Evolutionary conservation across 345 rosid genomes (phyloP).

Genomic region (Euphorbia lathyris): DNA sequence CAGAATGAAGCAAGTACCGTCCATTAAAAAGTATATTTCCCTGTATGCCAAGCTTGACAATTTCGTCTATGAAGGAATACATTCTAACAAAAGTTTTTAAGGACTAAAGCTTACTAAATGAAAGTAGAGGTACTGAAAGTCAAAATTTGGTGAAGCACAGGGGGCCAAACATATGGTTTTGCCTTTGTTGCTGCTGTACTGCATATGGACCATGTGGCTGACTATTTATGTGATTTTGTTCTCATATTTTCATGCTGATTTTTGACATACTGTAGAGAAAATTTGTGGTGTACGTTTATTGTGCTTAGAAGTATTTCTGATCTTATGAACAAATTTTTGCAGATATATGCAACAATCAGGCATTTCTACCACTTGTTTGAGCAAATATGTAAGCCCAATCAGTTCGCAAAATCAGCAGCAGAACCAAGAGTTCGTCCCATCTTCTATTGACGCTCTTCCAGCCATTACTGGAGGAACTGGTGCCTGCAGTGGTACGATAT

Average conservation of each 20-base stretch:
- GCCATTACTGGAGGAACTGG: constrained; percentile 3
- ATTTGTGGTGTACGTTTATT: no score
- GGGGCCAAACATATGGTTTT: no score
- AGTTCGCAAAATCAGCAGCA: background rate
- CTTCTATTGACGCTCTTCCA: background rate
- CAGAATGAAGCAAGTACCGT: background rate
- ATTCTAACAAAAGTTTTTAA: no score
- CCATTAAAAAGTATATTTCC: background rate
- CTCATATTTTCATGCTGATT: background rate
- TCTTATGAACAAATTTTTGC: constrained; percentile 7
- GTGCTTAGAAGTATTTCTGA: background rate
- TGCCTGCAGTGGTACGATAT: background rate
- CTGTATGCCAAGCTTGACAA: no score
- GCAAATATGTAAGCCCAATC: background rate
- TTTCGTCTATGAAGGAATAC: no score
- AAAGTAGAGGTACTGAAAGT: no score
- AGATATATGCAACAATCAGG: constrained; percentile 1
- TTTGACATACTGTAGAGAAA: background rate
- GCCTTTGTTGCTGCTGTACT: no score
- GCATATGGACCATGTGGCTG: no score
- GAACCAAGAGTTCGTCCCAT: background rate
- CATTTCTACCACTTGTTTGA: background rate
- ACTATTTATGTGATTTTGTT: background rate
- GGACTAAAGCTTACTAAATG: no score
- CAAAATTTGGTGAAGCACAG: no score